Evolutionary conservation across 2,329 filamentous ascomycete species (phyloP), one percentile per base, ranked within the genome.

Genomic region (Ilyonectria sp.): DNA sequence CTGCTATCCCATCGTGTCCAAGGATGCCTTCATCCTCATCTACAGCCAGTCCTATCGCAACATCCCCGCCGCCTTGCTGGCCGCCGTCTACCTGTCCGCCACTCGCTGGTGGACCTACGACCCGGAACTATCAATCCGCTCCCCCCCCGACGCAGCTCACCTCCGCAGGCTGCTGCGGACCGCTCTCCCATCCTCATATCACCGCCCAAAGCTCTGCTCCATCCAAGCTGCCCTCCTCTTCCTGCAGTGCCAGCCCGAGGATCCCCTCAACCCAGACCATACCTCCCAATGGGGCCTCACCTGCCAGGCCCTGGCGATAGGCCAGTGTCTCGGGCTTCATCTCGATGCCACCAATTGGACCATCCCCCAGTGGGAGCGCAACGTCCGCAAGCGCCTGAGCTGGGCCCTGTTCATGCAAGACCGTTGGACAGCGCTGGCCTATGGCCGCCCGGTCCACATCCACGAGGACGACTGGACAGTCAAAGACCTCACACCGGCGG

Each of bases 321-420:
- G 82, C 13, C 86, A 89, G 71, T 83, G 85, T 19, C 81, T 89
- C 6, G 87, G 87, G 0, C 77, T 89, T 46, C 85, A 89, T 69
- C 80, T 89, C 0, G 87, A 90, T 70, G 86, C 86, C 52, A 84
- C 84, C 2, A 78, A 82, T 46, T 91, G 89, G 89, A 79, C 83
- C 11, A 85, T 91, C 47, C 88, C 88, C 1, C 77, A 79, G 13
- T 89, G 87, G 87, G 89, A 91, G 75, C 83, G 85, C 54, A 84
- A 86, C 6, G 76, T 90, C 21, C 82, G 89, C 29, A 88, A 86
- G 74, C 81, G 89, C 19, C 78, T 91, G 10, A 86, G 85, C 6
- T 91, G 89, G 89, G 88, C 85, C 10, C 77, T 90, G 1, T 91
- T 83, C 71, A 87, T 89, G 82, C 88, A 91, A 74, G 89, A 91